Conservation (phyloP, 805 yeast species). For the Monosporozyma aerobia region DNA sequence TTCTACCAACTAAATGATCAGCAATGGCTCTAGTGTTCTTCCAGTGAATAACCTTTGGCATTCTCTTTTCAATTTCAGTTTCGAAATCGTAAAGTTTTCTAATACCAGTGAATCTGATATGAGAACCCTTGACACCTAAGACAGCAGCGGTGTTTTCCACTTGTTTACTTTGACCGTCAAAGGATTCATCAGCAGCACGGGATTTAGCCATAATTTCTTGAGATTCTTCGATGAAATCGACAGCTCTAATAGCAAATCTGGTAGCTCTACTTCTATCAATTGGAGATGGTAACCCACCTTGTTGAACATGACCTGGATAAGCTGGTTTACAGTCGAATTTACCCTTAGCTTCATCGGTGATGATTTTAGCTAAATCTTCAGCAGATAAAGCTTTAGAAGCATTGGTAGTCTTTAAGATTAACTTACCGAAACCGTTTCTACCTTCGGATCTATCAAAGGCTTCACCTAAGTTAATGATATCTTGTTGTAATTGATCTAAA, state of each 20-base stretch:
- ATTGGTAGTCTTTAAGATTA: constrained; percentile 56
- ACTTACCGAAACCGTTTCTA: constrained; percentile 56
- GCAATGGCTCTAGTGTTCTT: constrained; percentile 61
- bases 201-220: constrained; percentile 21
- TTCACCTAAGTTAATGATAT: constrained; percentile 50
- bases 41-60: constrained; percentile 90
- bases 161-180: constrained; percentile 25
- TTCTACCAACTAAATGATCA: constrained; percentile 77
- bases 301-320: constrained; percentile 81
- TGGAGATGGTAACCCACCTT: constrained; percentile 70
- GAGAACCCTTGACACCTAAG: constrained; percentile 72
- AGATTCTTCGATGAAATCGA: constrained; percentile 51
- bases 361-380: constrained; percentile 59
- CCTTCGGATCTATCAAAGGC: constrained; percentile 57
- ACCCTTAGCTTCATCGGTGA: constrained; percentile 50
- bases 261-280: constrained; percentile 71
- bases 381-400: constrained; percentile 66
- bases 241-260: constrained; percentile 60
- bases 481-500: constrained; percentile 53
- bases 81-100: constrained; percentile 77
- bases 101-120: constrained; percentile 64
- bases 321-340: constrained; percentile 73
- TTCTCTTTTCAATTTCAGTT: constrained; percentile 69
- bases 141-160: constrained; percentile 60
- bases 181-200: constrained; percentile 27